These are phyloP conservation scores for Aspergillus olivimuriae DNA, from an alignment of 495 filamentous ascomycete genomes.

Conservation along the genomic window DNA sequence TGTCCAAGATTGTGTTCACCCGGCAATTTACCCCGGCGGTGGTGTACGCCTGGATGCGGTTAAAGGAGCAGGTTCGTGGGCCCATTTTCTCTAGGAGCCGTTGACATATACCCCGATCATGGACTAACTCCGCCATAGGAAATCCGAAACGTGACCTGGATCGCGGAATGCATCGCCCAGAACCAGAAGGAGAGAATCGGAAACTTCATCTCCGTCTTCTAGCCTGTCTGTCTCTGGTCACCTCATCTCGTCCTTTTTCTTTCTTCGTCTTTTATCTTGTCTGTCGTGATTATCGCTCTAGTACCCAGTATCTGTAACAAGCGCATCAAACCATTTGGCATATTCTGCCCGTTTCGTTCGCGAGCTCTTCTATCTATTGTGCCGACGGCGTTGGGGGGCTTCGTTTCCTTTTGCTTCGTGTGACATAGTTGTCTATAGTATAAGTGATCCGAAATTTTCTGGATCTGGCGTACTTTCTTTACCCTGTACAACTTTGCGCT, in stretches of 20 bases:
- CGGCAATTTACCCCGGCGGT: constrained; percentile 93
- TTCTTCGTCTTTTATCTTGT: constrained; percentile 13
- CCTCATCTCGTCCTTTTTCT: constrained; percentile 9
- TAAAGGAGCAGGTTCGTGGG: constrained; percentile 95
- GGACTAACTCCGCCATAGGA: constrained; percentile 63
- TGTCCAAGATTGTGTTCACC: constrained; percentile 90
- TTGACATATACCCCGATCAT: too few species aligned
- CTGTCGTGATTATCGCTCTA: constrained; percentile 5
- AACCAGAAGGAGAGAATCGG: constrained; percentile 98
- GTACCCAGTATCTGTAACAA: constrained; percentile 20
- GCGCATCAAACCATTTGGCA: constrained; percentile 23
- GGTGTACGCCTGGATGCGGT: constrained; percentile 96
- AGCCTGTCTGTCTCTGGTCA: constrained; percentile 14
- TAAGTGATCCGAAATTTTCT: constrained; percentile 5
- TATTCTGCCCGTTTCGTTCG: constrained; percentile 2
- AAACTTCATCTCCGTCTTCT: constrained; percentile 98
- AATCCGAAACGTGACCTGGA: constrained; percentile 99
- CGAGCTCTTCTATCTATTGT: constrained; percentile 13
- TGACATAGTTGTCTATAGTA: constrained; percentile 22
- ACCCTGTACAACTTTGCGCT: too few species aligned
- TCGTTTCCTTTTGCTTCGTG: constrained; percentile 3
- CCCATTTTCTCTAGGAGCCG: too few species aligned
- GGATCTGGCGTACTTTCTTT: constrained; percentile 2
- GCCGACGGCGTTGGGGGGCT: constrained; percentile 27
- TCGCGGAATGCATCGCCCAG: constrained; percentile 98